Percentiles rank a stretch among this genome's conserved stretches.
Conservation (phyloP, 2,329 filamentous ascomycete genomes). For the Bisporella sp. region DNA sequence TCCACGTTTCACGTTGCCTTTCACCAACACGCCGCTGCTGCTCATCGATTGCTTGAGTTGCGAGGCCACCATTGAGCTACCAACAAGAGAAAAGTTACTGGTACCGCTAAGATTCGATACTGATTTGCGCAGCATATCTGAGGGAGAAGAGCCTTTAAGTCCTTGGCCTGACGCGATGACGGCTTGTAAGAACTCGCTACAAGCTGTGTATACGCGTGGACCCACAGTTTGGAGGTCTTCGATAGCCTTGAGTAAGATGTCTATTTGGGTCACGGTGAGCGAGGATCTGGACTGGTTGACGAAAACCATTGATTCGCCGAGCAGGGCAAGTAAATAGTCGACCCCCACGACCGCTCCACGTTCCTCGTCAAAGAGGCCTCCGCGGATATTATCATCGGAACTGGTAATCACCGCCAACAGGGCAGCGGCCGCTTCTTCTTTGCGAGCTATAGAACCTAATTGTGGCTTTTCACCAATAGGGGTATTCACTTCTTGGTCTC, state of each 20-base stretch:
- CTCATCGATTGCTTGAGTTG: constrained; percentile 54
- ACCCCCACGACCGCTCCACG: constrained; percentile 80
- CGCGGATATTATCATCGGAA: constrained; percentile 83
- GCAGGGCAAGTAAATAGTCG: constrained; percentile 74
- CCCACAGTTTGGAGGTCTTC: constrained; percentile 75
- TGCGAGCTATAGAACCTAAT: constrained; percentile 45
- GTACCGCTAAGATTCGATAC: constrained; percentile 46
- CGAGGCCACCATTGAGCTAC: constrained; percentile 63
- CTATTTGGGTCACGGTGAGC: constrained; percentile 67
- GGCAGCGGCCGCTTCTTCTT: constrained; percentile 64
- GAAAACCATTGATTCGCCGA: constrained; percentile 79
- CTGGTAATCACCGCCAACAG: constrained; percentile 79
- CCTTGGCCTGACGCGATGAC: constrained; percentile 66
- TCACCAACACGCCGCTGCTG: constrained; percentile 42
- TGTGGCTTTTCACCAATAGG: constrained; percentile 32
- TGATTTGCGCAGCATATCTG: constrained; percentile 61
- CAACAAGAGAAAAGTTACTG: constrained; percentile 57
- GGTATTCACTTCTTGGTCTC: constrained; percentile 55
- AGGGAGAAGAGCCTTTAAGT: constrained; percentile 53
- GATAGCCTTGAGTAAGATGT: constrained; percentile 66
- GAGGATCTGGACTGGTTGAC: constrained; percentile 54
- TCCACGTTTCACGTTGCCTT: constrained; percentile 46
- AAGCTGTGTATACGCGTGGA: constrained; percentile 63
- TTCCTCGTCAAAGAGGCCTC: constrained; percentile 77
- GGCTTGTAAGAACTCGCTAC: constrained; percentile 71